Evolutionary conservation across 2,329 filamentous ascomycete species (phyloP).

Genomic region (Cordyceps militaris): DNA sequence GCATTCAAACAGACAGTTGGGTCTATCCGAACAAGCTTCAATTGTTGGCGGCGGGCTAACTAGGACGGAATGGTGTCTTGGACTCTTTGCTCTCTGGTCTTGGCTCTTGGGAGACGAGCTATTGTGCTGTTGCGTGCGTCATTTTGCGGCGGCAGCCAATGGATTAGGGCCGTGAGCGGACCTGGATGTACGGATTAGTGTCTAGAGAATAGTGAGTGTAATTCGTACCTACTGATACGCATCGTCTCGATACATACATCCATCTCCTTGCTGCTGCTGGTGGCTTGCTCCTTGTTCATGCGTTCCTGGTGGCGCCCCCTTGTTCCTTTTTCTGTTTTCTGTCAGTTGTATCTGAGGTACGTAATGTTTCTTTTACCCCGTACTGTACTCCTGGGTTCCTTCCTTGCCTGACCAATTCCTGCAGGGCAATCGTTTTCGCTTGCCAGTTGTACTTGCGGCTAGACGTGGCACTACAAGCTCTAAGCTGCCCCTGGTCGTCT

Average conservation of each 20-base stretch:
- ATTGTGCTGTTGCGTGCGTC: background rate
- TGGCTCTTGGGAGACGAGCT: background rate
- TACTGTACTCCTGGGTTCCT: too few species aligned
- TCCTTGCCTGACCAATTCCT: too few species aligned
- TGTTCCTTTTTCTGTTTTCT: background rate
- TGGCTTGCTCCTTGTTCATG: too few species aligned
- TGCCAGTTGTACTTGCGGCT: too few species aligned
- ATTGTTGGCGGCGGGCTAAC: background rate
- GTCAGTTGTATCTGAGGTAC: too few species aligned
- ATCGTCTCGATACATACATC: too few species aligned
- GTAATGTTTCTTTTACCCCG: too few species aligned
- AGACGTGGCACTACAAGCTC: too few species aligned
- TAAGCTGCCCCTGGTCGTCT: too few species aligned
- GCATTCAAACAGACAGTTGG: background rate
- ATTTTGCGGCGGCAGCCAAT: constrained; percentile 8
- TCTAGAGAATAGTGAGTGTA: background rate
- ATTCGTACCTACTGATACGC: background rate
- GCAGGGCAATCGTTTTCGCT: too few species aligned
- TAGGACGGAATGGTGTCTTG: background rate
- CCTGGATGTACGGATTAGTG: background rate
- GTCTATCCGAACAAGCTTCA: background rate
- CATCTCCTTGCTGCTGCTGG: background rate
- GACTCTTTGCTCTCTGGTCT: background rate
- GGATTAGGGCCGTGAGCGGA: constrained; percentile 1
- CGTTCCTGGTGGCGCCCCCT: background rate